Base-by-base conservation (phyloP, 2,329 filamentous ascomycete genomes). In the Alternaria alternata region DNA sequence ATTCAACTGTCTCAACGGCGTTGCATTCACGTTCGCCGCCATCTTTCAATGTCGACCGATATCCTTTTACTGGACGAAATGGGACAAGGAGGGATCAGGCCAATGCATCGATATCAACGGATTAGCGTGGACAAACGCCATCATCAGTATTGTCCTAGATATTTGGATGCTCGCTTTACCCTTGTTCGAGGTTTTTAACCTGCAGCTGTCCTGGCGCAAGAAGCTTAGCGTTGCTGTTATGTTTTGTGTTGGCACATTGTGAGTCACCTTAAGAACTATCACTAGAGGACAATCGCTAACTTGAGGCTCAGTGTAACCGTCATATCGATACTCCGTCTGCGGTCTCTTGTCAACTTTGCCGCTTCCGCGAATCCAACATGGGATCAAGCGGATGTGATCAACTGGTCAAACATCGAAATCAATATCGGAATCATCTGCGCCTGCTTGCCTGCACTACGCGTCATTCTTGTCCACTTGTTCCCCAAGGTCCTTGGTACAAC, bases 361-460 rank as follows among this genome's bases (percentile, higher is more conserved):
- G 74, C 69, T 36, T 81, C 81, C 3, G 44, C 63, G 1, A 83
- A 84, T 63, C 65, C 80, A 38, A 76, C 72, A 34, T 80, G 77
- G 75, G 79, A 80, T 56, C 79, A 81, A 66, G 66, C 71, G n/a
- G 75, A 75, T 5, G 76, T 79, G 7, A 67, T 75, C 18, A 77
- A 76, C 52, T 82, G 81, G 81, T 79, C 75, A 18, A 77, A 76
- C 12, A 73, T 82, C 28, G 81, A 83, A 64, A 72, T 81, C 57
- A 75, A 81, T 59, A 75, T 81, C 2, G 80, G 79, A 26, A 79
- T 82, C 53, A 78, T 82, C n/a, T 82, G 81, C 63, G 78, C 78
- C 7, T 81, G 81, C 68, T 77, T 83, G 66, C 81, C 81, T 1
- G 70, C 75, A n/a, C 62, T 81, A 16, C 76, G 79, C 34, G 71